Evolutionary conservation across 306 rosid species (phyloP).

Genomic region (cucumber (Cucumis sativus)): DNA sequence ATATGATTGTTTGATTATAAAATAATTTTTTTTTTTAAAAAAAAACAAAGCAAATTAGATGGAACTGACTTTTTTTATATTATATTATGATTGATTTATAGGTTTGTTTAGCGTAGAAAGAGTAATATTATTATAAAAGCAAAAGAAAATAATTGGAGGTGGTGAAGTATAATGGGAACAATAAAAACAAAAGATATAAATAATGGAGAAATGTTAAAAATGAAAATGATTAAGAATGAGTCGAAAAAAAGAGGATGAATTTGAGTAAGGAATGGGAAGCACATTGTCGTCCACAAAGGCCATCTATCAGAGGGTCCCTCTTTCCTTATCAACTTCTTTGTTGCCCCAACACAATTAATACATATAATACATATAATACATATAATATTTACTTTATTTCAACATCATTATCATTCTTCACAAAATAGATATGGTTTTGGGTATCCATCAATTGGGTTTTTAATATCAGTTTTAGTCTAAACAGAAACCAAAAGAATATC

Average conservation of each 20-base stretch:
- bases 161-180: background rate
- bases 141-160: background rate
- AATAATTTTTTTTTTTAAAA: no score
- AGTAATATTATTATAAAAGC: no score
- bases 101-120: background rate
- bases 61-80: no score
- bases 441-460: no score
- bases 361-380: background rate
- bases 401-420: background rate
- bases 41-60: no score
- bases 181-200: background rate
- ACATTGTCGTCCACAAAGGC: background rate
- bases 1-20: no score
- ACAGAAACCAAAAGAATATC: no score
- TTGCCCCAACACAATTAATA: background rate
- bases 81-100: no score
- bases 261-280: background rate
- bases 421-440: no score
- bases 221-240: background rate
- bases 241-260: background rate
- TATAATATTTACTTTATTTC: background rate
- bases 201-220: background rate
- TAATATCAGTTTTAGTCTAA: no score
- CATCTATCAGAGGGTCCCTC: background rate
- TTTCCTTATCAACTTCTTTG: background rate